Base-by-base conservation (phyloP, 768 basidiomycete genomes). In the Mycena pura region DNA sequence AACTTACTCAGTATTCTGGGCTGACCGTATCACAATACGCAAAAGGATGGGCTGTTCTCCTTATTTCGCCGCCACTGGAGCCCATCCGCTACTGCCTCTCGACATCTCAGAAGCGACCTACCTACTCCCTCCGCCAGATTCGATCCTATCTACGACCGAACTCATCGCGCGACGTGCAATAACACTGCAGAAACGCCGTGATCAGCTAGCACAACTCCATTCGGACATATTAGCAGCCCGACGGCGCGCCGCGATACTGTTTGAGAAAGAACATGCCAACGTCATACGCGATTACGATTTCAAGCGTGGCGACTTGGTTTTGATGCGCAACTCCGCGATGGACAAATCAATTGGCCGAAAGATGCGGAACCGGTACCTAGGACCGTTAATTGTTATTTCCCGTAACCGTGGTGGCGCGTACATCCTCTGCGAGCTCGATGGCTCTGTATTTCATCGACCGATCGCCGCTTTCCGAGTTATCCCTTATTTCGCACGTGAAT, bases 301-400 rank as follows among this genome's bases (percentile, higher is more conserved):
- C 57, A 28, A 67, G 19, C 58, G 51, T 5, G 77, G 77, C n/a
- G 69, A 70, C 3, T 66, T 41, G 3, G 51, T 53, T 14, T 17
- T 82, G 0, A 67, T 77, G 1, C 61, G 73, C 4, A 80, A 82
- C 51, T 72, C 74, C 4, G 36, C 43, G 0, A 65, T 74, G 17
- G 75, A 78, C 29, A 72, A 68, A 13, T 60, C 72, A 0, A 58
- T 76, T 0, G 68, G 69, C n/a, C 25, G 63, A 2, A 79, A 79
- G 56, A 72, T 68, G 22, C 63, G 60, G 1, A 31, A 19, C 31
- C 24, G 68, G 0, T 80, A 80, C 53, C 60, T 74, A 2, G 77
- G 78, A 1, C 80, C 78, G 0, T 65, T 74, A 9, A 65, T 74
- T 5, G 72, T 80, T 6, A 53, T 77, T 6, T 63, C 64, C 0